phyloP scores from a whole-genome alignment of 176 grass and related monocot species.

The Neostapfia colusana region DNA sequence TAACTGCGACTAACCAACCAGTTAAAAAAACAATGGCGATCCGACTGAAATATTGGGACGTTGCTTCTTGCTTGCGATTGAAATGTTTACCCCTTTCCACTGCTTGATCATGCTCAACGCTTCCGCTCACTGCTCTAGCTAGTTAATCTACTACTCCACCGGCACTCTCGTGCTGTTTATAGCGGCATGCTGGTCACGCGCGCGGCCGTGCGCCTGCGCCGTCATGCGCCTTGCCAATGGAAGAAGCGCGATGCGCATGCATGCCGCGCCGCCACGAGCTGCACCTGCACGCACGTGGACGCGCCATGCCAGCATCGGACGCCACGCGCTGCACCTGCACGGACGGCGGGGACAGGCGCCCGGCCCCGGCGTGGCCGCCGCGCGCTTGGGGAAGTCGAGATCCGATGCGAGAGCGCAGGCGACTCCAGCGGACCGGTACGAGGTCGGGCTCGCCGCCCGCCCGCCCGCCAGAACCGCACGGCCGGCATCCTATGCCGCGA shows the following conservation, averaged over 20 bases:
- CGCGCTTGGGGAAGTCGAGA: constrained; percentile 73
- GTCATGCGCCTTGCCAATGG: background rate
- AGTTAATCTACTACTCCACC: constrained; percentile 14
- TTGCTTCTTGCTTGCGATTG: no score
- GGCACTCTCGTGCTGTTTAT: background rate
- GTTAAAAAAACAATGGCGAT: no score
- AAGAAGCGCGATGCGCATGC: background rate
- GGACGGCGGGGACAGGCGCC: constrained; percentile 53
- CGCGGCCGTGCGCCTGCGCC: background rate
- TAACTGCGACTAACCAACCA: no score
- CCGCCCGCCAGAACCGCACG: no score
- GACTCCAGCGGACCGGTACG: no score
- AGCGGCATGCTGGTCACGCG: background rate
- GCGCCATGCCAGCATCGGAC: constrained; percentile 81
- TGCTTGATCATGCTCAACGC: background rate
- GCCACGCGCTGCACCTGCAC: constrained; percentile 76
- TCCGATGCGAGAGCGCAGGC: no score
- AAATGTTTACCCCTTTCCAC: background rate
- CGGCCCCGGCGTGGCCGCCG: background rate
- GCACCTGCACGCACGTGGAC: constrained; percentile 72
- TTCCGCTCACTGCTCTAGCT: constrained; percentile 33
- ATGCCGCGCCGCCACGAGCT: constrained; percentile 44
- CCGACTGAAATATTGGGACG: background rate
- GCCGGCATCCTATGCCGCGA: no score
- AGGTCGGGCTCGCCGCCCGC: no score